phyloP scores from a whole-genome alignment of 106 monocot species.

The Dendrobium catenatum region DNA sequence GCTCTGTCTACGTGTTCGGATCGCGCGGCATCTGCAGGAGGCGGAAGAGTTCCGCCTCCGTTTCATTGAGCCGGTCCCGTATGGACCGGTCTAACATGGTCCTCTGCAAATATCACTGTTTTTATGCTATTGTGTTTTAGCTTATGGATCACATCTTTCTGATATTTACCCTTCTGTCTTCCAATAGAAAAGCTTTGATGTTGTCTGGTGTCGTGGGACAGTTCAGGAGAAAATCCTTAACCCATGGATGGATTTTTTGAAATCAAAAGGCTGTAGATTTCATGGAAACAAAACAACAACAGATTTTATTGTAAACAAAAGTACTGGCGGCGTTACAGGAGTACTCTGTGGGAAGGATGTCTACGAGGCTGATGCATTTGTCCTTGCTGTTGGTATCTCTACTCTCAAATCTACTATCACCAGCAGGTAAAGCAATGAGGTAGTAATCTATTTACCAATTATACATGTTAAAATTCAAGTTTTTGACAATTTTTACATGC shows the following conservation, averaged over 20 bases:
- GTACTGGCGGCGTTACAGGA: constrained; percentile 39
- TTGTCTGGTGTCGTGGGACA: constrained; percentile 58
- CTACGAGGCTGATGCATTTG: constrained; percentile 57
- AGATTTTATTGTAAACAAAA: constrained; percentile 36
- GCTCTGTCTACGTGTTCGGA: too few species aligned
- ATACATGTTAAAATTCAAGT: too few species aligned
- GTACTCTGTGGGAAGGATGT: constrained; percentile 42
- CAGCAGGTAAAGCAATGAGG: constrained; percentile 32
- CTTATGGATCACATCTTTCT: background rate
- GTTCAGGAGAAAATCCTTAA: constrained; percentile 45
- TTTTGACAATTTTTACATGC: too few species aligned
- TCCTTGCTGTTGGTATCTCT: constrained; percentile 52
- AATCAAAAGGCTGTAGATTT: constrained; percentile 45
- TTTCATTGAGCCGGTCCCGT: too few species aligned
- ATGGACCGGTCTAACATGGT: too few species aligned
- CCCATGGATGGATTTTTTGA: constrained; percentile 45
- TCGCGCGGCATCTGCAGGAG: too few species aligned
- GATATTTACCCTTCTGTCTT: background rate
- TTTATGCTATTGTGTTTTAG: background rate
- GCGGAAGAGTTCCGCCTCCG: too few species aligned
- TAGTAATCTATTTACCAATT: too few species aligned
- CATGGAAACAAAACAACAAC: constrained; percentile 27
- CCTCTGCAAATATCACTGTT: background rate
- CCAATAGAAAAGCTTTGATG: constrained; percentile 69
- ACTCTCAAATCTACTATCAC: constrained; percentile 42